Evolutionary conservation across 805 yeast species (phyloP), one percentile per base, ranked within the genome.

Genomic region (Lipomyces yamadae): DNA sequence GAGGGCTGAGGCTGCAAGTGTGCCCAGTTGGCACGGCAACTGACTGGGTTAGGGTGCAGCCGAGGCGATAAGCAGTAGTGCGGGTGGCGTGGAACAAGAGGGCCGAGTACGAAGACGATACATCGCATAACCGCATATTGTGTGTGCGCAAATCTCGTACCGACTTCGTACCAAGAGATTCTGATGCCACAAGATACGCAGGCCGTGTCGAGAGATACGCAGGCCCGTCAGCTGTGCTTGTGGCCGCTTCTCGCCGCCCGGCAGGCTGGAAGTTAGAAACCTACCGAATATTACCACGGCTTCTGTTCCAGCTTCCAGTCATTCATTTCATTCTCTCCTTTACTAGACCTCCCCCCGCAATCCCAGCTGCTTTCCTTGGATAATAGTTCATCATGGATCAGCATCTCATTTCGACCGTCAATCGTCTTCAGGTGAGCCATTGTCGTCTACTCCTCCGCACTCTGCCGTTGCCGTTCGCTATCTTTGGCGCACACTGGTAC

Each of bases 401-500:
- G 64, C 74, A 72, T 56, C 74, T 72, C 55, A 72, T 72, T 59
- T 64, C 73, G 53, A 72, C 74, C 33, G 74, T 72, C 61, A 72
- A 72, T 53, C 70, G 73, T 59, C 73, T 72, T 29, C 74, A 72
- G 71, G 73, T 70, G 56, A 13, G 72, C 39, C 15, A 39, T 34
- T 30, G 48, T n/a, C 48, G n/a, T 42, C 18, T 42, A 7, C 8
- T 15, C 18, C n/a, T 42, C 48, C 48, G 48, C 24, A 42, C 18
- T 42, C 48, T 42, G 48, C 48, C 24, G 48, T 42, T 24, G 48
- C n/a, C 48, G 6, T n/a, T 3, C 24, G 48, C n/a, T 15, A 37
- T 37, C 18, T 3, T 32, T n/a, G 42, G n/a, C 34, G n/a, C 39
- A 11, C 30, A 29, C 13, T 34, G 33, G 30, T 24, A 35, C 35